Evolutionary conservation across 139 green algal genomes (phyloP).

Genomic region (Chlamydomonas sphaeroides): DNA sequence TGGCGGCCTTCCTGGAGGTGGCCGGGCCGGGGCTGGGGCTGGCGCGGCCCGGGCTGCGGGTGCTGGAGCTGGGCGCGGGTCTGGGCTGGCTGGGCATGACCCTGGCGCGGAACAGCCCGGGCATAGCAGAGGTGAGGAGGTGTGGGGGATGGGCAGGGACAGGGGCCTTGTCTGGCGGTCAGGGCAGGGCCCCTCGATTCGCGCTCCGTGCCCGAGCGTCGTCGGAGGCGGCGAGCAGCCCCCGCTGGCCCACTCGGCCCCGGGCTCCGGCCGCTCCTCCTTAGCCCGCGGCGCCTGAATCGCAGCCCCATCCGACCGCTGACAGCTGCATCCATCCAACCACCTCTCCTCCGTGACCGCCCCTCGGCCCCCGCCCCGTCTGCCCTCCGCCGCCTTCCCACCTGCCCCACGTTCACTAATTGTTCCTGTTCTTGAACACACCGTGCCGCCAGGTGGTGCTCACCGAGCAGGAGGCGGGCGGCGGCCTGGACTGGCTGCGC

Average conservation of each 20-base stretch:
- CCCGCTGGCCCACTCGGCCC: too few species aligned
- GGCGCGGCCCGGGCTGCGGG: background rate
- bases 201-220: too few species aligned
- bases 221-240: too few species aligned
- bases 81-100: slow-evolving; percentile 64
- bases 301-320: too few species aligned
- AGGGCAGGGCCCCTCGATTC: too few species aligned
- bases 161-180: too few species aligned
- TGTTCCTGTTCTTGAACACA: too few species aligned
- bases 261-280: too few species aligned
- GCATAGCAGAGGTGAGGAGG: background rate
- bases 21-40: background rate
- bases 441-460: slow-evolving; percentile 21
- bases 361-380: background rate
- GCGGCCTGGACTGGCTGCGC: slow-evolving; percentile 49
- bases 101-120: slow-evolving; percentile 62
- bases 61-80: slow-evolving; percentile 72
- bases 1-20: slow-evolving; percentile 34
- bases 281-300: too few species aligned
- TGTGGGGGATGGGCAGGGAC: too few species aligned
- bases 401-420: too few species aligned
- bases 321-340: background rate
- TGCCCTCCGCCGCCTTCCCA: too few species aligned
- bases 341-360: background rate
- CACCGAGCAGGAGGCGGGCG: slow-evolving; percentile 58